phyloP scores from a whole-genome alignment of 2,329 filamentous ascomycete species.

The Aspergillus novoparasiticus region DNA sequence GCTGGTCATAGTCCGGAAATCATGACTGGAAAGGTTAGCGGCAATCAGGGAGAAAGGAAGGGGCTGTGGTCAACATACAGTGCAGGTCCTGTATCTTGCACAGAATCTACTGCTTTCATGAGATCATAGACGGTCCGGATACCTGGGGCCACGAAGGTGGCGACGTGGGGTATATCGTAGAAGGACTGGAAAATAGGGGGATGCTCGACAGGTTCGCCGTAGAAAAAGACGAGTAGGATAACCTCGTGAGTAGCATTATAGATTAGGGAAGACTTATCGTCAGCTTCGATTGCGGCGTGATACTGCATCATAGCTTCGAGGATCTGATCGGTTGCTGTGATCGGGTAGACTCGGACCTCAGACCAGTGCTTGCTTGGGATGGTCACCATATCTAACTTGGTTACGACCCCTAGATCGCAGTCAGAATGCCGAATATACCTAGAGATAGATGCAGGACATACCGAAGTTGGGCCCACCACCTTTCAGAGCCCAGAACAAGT shows the following conservation, averaged over 20 bases:
- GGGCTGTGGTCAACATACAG: background rate
- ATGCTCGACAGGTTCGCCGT: constrained; percentile 11
- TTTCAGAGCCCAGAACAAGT: constrained; percentile 36
- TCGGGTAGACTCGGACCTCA: constrained; percentile 13
- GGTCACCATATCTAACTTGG: constrained; percentile 19
- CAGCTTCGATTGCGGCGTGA: constrained; percentile 14
- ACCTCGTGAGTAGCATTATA: constrained; percentile 11
- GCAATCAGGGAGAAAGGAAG: background rate
- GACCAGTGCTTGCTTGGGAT: constrained; percentile 20
- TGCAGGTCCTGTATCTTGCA: background rate
- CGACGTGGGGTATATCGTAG: constrained; percentile 9
- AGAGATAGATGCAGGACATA: constrained; percentile 3
- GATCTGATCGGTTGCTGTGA: constrained; percentile 6
- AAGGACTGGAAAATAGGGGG: constrained; percentile 12
- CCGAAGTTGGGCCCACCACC: constrained; percentile 34
- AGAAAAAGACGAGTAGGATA: constrained; percentile 12
- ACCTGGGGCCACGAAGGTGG: constrained; percentile 8
- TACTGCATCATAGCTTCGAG: constrained; percentile 15
- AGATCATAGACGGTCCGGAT: constrained; percentile 13
- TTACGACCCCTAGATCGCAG: constrained; percentile 17
- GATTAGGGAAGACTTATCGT: constrained; percentile 15
- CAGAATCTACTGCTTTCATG: constrained; percentile 6
- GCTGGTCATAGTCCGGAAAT: constrained; percentile 19
- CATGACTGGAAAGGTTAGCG: constrained; percentile 12
- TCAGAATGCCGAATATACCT: background rate